These are phyloP conservation scores for Vicia sativa DNA, from an alignment of 306 rosid species.

Conservation along the genomic window DNA sequence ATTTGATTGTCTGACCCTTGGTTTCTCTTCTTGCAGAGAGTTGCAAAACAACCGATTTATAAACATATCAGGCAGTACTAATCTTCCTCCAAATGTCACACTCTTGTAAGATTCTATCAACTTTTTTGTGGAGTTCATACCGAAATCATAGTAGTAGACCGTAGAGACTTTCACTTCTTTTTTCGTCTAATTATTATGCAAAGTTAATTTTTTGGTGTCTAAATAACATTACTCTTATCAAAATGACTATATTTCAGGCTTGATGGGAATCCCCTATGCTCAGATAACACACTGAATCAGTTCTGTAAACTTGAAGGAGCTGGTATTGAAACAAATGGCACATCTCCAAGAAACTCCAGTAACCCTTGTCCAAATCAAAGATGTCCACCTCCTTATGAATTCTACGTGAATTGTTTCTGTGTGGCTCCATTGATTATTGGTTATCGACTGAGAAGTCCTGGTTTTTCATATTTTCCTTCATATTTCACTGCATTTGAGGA, in stretches of 20 bases:
- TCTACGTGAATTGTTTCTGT: slow-evolving; percentile 59
- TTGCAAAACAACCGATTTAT: slow-evolving; percentile 66
- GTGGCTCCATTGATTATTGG: slow-evolving; percentile 62
- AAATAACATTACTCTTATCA: neutral
- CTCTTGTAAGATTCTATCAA: slow-evolving; percentile 61
- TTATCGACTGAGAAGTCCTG: slow-evolving; percentile 93
- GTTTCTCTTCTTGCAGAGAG: slow-evolving; percentile 62
- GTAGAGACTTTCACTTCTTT: neutral
- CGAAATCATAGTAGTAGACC: slow-evolving; percentile 19
- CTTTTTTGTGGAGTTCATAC: slow-evolving; percentile 36
- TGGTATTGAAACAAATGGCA: slow-evolving; percentile 25
- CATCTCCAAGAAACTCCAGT: slow-evolving; percentile 33
- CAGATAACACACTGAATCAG: slow-evolving; percentile 40
- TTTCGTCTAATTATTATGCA: slow-evolving; percentile 8
- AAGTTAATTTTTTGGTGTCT: neutral
- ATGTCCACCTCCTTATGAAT: slow-evolving; percentile 76
- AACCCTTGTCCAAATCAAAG: slow-evolving; percentile 44
- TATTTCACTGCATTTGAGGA: slow-evolving; percentile 46
- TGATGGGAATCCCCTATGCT: slow-evolving; percentile 83
- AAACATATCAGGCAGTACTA: slow-evolving; percentile 52
- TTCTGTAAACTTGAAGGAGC: slow-evolving; percentile 58
- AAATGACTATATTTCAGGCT: slow-evolving; percentile 63
- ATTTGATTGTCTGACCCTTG: slow-evolving; percentile 28
- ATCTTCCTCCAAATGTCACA: slow-evolving; percentile 67
- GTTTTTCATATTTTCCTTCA: slow-evolving; percentile 63